phyloP scores from a whole-genome alignment of 371 early-diverging fungal species.

The Lichtheimia ramosa region DNA sequence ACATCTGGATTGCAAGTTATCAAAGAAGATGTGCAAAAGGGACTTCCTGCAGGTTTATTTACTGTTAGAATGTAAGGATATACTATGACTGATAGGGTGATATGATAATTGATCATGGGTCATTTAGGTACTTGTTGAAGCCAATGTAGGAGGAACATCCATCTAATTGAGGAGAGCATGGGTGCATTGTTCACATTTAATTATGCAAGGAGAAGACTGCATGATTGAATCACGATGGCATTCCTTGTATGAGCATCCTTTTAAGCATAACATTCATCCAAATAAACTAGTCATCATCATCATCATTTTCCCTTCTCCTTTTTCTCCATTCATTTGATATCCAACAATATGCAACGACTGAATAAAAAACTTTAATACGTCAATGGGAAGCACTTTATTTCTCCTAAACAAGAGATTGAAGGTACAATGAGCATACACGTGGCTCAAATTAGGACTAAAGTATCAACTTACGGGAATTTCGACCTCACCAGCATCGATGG shows the following conservation, averaged over 20 bases:
- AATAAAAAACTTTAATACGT: too few relatives aligned
- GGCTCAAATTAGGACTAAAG: neutral
- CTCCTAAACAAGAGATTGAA: neutral
- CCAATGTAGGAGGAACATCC: neutral
- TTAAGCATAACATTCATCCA: too few relatives aligned
- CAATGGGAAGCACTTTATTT: constrained; percentile 6
- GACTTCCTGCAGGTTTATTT: constrained; percentile 82
- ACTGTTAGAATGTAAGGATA: constrained; percentile 82
- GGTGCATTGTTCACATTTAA: too few relatives aligned
- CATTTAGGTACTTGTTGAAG: constrained; percentile 20
- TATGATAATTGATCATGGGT: neutral
- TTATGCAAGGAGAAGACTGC: too few relatives aligned
- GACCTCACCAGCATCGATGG: constrained; percentile 77
- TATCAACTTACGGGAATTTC: constrained; percentile 74
- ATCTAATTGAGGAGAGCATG: too few relatives aligned
- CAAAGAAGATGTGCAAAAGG: constrained; percentile 73
- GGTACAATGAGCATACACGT: too few relatives aligned
- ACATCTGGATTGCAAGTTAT: constrained; percentile 71
- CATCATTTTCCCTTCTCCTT: too few relatives aligned
- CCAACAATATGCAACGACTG: too few relatives aligned
- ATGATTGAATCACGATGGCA: too few relatives aligned
- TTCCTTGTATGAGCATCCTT: too few relatives aligned
- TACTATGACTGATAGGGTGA: neutral
- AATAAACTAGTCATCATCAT: too few relatives aligned
- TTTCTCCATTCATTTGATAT: too few relatives aligned